Evolutionary conservation across 306 rosid genomes (phyloP).

Genomic region (Canavalia ensiformis): DNA sequence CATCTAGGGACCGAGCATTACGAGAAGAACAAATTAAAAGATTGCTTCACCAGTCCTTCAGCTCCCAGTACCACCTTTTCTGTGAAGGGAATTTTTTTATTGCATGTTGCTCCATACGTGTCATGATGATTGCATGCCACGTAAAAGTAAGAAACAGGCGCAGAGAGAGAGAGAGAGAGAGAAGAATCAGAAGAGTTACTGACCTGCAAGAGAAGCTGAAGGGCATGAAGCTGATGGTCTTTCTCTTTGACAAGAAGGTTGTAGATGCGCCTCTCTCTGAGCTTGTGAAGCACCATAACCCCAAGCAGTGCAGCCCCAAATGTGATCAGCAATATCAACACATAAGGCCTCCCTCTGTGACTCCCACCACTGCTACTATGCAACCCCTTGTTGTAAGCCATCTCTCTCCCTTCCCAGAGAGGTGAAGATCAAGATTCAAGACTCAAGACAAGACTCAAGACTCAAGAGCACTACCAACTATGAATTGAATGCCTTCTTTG

Average conservation of each 20-base stretch:
- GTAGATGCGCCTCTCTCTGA: constrained; percentile 84
- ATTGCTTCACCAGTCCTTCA: background rate
- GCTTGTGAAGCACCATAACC: constrained; percentile 80
- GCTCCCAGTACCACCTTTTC: background rate
- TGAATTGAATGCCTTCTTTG: background rate
- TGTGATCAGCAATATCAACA: constrained; percentile 64
- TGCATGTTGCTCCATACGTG: constrained; percentile 52
- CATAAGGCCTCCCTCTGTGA: constrained; percentile 63
- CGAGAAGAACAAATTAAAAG: background rate
- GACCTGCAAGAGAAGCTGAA: constrained; percentile 80
- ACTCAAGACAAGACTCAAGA: background rate
- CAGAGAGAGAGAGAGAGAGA: constrained; percentile 37
- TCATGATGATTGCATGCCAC: constrained; percentile 39
- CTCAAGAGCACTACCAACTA: background rate
- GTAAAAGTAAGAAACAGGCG: constrained; percentile 39
- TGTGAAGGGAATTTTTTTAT: background rate
- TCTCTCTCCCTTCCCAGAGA: constrained; percentile 19
- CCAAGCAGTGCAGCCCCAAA: constrained; percentile 90
- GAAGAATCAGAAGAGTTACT: constrained; percentile 27
- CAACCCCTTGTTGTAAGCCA: constrained; percentile 64
- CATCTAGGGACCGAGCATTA: background rate
- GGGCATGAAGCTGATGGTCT: constrained; percentile 65
- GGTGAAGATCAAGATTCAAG: background rate
- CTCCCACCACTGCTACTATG: constrained; percentile 54
- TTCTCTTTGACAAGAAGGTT: constrained; percentile 72